Base-by-base conservation (phyloP, 129 eudicot genomes). In the Sambucus nigra region DNA sequence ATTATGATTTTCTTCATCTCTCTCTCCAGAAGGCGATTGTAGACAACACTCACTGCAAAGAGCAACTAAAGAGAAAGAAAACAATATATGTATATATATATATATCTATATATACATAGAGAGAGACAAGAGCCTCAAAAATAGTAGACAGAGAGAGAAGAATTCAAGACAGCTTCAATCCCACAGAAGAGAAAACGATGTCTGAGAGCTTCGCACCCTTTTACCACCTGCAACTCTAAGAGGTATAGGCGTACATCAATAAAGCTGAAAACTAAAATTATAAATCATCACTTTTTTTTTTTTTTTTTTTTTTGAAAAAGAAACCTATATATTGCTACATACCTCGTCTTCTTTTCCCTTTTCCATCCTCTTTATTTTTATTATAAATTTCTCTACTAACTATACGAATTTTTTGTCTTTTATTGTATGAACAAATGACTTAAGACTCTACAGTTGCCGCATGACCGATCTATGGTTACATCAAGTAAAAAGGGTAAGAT, bases 131-230 rank as follows among this genome's bases (percentile, higher is more conserved):
- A 57, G 27, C 1, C 44, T 18, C 27, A 57, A 23, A 44, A 12
- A 57, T 35, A 38, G 19, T 31, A 57, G 62, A 57, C 62, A 57
- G 23, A 46, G 25, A 57, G 51, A 58, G 41, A 56, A 27, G 53
- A 64, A 39, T 32, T 32, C 14, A 32, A 33, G 39, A 31, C 22
- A 4, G 13, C 28, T 54, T 50, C 67, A 51, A 25, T 49, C 24
- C 17, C 25, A 27, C 21, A 8, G 28, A 58, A 57, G 64, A 55
- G 73, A 78, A 57, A 72, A 66, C 57, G 79, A 68, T 60, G 73
- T 61, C 26, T 60, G 68, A 75, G 63, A 50, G 63, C 66, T 69
- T 74, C 57, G 60, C 72, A 51, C 64, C 68, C 73, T 49, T 72
- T 75, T 64, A 27, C 45, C 57, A 18, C 66, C 79, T 64, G 67